These are phyloP conservation scores for Populus hybrid DNA, from an alignment of 441 rosid species.

Conservation along the genomic window DNA sequence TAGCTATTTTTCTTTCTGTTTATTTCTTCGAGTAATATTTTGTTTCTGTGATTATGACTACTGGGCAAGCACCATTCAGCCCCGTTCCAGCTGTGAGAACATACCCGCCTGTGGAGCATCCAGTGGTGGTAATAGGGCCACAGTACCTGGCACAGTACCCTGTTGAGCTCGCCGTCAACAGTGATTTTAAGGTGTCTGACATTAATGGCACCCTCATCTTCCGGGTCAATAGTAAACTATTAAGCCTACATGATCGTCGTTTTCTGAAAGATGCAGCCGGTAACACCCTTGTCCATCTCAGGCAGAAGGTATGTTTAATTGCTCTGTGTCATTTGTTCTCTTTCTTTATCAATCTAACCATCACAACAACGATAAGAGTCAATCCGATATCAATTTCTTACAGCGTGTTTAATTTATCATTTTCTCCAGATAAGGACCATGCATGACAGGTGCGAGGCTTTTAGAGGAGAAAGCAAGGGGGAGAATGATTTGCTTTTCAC, in stretches of 20 bases:
- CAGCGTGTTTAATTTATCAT: not conserved
- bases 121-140: too few relatives aligned
- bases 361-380: too few relatives aligned
- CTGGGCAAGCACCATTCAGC: constrained; percentile 4
- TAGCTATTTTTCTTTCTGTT: not conserved
- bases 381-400: not conserved
- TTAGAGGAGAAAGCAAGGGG: constrained; percentile 32
- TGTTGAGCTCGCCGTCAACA: too few relatives aligned
- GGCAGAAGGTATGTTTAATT: constrained; percentile 14
- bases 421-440: constrained; percentile 25
- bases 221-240: constrained; percentile 16
- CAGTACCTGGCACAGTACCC: too few relatives aligned
- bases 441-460: constrained; percentile 41
- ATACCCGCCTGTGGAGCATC: constrained; percentile 2
- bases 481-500: constrained; percentile 30
- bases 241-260: constrained; percentile 29
- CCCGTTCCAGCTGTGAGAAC: constrained; percentile 5
- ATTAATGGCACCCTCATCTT: too few relatives aligned
- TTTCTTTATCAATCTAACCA: too few relatives aligned
- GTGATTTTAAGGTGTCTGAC: too few relatives aligned
- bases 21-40: not conserved
- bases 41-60: constrained; percentile 2
- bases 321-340: not conserved
- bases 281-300: constrained; percentile 6
- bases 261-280: constrained; percentile 13